Conservation (phyloP, 305 asterid genomes). For the Fraxinus greggii region DNA sequence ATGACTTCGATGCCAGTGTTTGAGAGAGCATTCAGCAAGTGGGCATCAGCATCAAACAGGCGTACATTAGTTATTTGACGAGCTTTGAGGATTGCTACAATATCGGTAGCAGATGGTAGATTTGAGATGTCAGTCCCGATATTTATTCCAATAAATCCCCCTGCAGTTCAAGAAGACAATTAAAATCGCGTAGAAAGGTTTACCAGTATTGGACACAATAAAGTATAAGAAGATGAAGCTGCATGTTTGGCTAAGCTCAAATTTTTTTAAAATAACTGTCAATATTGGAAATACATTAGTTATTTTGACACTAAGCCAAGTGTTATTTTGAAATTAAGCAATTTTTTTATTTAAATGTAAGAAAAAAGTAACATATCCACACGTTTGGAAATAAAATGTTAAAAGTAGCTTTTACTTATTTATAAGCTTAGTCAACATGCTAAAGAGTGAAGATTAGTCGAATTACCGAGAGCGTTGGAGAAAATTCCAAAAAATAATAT, state of each 20-base stretch:
- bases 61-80: conserved; percentile 81
- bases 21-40: conserved; percentile 69
- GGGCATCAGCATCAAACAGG: conserved; percentile 78
- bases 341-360: not conserved
- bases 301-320: not conserved
- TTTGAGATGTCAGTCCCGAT: conserved; percentile 64
- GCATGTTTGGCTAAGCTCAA: not conserved
- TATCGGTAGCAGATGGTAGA: conserved; percentile 62
- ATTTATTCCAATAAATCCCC: conserved; percentile 46
- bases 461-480: conserved; percentile 45
- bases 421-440: not conserved
- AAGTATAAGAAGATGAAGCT: not conserved
- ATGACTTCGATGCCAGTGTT: conserved; percentile 75
- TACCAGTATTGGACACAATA: not conserved
- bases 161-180: conserved; percentile 34
- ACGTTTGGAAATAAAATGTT: not conserved
- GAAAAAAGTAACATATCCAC: not conserved
- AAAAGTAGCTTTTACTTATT: not conserved
- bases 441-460: not conserved
- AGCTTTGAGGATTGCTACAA: conserved; percentile 70
- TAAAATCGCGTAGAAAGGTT: not conserved
- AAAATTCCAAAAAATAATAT: conserved; percentile 39
- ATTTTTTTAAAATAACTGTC: not conserved
- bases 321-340: not conserved
- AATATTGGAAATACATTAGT: not conserved